Conservation (phyloP, 441 rosid genomes). For the Geranium incanum region DNA sequence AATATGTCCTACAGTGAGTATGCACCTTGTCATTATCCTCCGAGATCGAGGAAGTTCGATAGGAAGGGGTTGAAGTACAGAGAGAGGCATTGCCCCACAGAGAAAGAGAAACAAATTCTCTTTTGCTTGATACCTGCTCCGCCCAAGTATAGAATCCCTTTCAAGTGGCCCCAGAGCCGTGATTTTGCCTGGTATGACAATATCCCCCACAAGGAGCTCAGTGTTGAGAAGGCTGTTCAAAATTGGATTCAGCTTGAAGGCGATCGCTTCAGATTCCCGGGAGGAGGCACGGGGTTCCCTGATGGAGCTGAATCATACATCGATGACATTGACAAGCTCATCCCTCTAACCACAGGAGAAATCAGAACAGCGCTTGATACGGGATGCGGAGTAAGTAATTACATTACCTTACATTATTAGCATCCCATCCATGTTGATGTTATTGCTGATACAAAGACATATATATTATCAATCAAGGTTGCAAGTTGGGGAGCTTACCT, state of each 20-base stretch:
- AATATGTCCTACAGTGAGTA: not conserved
- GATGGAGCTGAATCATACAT: conserved; percentile 87
- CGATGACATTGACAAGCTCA: conserved; percentile 75
- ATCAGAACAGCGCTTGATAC: conserved; percentile 88
- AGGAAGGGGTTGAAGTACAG: not conserved
- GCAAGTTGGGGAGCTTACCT: conserved; percentile 99
- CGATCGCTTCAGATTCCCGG: conserved; percentile 83
- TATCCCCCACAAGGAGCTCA: conserved; percentile 92
- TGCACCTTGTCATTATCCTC: not conserved
- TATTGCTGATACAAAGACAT: not conserved
- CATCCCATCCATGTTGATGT: no score
- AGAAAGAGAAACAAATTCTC: not conserved
- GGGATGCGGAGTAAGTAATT: conserved; percentile 79
- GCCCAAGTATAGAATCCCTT: conserved; percentile 44
- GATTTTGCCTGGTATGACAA: conserved; percentile 46
- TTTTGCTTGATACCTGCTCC: not conserved
- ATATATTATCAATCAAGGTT: conserved; percentile 37
- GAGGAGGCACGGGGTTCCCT: conserved; percentile 98
- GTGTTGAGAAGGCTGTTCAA: conserved; percentile 89
- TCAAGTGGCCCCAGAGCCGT: conserved; percentile 57
- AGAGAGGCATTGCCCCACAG: not conserved
- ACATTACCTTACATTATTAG: not conserved
- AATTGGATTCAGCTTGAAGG: conserved; percentile 77
- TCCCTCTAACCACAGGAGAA: conserved; percentile 59
- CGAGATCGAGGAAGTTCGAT: not conserved